Evolutionary conservation across 176 grass and related monocot species (phyloP), one percentile per base, ranked within the genome.

Genomic region (Triticum monococcum): DNA sequence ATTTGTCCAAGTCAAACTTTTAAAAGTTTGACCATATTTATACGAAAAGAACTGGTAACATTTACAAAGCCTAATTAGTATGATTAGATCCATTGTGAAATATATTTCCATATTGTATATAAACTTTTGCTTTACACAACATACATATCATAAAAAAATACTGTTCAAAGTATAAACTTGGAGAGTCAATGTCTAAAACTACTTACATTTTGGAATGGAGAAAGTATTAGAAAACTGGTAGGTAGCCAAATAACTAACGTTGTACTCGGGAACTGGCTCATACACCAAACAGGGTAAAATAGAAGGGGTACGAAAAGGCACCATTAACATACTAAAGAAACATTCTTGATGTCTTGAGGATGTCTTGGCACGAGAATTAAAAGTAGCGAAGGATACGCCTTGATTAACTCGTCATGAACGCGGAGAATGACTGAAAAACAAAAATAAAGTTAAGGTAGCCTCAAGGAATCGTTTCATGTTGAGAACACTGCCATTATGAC

Each of bases 351-450:
- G 78, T 92, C 90, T 22, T 63, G 74, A 87, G 96, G 93, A 92
- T 98, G 90, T 64, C 96, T 93, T 76, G 93, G 88, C 41, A 96
- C 91, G 37, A 96, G 87, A 89, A 96, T 89, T 79, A 94, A 28
- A 68, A 96, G 68, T 68, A 96, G 60, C 4, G 75, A 65, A 48
- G 93, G 90, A 79, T 76, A 84, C 35, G 24, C 54, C 87, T 92
- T 96, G 60, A 84, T 86, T 81, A 98, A 85, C 80, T 96, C 90
- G 43, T 90, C 79, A 90, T 98, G 96, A 78, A 84, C 85, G 36
- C 67, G 84, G 80, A 98, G 66, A 86, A 98, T 90, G 31, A 96
- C 96, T 98, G 81, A 57, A 84, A 93, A 73, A 62, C 3, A 77
- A 41, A 85, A 85, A 2, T 79, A 50, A 72, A 64, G 12, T 64